These are phyloP conservation scores for Leptodermis oblonga DNA, from an alignment of 257 asterid genomes.

Conservation along the genomic window DNA sequence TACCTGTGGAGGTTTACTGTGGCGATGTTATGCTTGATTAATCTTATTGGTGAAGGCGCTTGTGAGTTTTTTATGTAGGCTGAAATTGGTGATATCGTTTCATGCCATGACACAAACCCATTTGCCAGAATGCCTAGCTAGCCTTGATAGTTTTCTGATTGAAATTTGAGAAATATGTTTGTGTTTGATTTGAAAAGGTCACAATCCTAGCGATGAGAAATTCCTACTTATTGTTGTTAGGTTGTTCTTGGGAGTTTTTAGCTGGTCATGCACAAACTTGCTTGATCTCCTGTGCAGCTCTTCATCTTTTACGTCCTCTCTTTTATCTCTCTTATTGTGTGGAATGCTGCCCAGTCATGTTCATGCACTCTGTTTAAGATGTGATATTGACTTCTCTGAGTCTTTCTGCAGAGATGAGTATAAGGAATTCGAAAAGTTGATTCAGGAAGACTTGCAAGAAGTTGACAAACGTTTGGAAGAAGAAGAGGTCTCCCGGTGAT, in stretches of 20 bases:
- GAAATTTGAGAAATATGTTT: neutral
- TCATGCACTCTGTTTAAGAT: neutral
- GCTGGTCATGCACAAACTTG: neutral
- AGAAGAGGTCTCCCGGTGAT: constrained; percentile 69
- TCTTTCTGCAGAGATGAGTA: constrained; percentile 71
- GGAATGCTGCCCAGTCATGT: neutral
- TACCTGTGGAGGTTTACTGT: neutral
- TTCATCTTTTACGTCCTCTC: neutral
- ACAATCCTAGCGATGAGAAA: neutral
- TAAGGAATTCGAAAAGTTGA: constrained; percentile 87
- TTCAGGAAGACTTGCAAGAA: constrained; percentile 76
- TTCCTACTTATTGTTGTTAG: neutral
- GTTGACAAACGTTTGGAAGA: constrained; percentile 89
- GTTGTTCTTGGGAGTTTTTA: neutral
- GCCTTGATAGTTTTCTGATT: neutral
- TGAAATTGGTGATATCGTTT: neutral
- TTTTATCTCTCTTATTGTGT: neutral
- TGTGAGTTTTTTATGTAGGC: neutral
- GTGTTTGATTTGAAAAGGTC: neutral
- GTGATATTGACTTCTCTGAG: constrained; percentile 12
- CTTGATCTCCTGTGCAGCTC: neutral
- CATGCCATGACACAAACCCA: neutral
- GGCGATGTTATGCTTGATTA: neutral
- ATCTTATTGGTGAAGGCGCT: neutral
- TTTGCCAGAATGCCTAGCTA: neutral